Conservation (phyloP, 441 rosid species). For the Flueggea neowawraea region DNA sequence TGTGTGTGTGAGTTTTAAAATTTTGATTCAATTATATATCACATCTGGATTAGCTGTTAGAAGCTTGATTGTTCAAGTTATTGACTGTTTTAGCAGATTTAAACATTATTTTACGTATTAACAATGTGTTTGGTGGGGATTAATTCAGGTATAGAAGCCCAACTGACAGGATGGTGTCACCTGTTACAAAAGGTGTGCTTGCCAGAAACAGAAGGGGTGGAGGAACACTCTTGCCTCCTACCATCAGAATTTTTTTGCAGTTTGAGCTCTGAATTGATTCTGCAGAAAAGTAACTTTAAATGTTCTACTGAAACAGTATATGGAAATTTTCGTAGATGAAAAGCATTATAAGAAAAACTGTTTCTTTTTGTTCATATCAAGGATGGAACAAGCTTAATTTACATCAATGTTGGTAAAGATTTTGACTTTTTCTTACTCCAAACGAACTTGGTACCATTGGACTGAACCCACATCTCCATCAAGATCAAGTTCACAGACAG, state of each 20-base stretch:
- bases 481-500: slow-evolving; percentile 77
- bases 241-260: slow-evolving; percentile 20
- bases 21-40: too few relatives aligned
- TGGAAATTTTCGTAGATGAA: too few relatives aligned
- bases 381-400: too few relatives aligned
- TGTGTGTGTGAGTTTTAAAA: too few relatives aligned
- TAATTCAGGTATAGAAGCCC: slow-evolving; percentile 71
- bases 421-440: slow-evolving; percentile 36
- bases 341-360: too few relatives aligned
- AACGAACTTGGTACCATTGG: slow-evolving; percentile 83
- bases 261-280: neutral
- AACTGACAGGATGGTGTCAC: slow-evolving; percentile 88
- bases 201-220: slow-evolving; percentile 64
- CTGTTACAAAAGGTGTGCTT: slow-evolving; percentile 72
- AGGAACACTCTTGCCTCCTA: slow-evolving; percentile 58
- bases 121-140: neutral
- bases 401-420: too few relatives aligned
- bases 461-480: slow-evolving; percentile 80
- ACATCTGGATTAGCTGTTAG: too few relatives aligned
- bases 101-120: neutral
- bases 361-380: too few relatives aligned
- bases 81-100: too few relatives aligned
- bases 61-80: too few relatives aligned
- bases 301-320: too few relatives aligned
- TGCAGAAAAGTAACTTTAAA: too few relatives aligned